Base-by-base conservation (phyloP, 345 rosid species). In the Camelina neglecta region DNA sequence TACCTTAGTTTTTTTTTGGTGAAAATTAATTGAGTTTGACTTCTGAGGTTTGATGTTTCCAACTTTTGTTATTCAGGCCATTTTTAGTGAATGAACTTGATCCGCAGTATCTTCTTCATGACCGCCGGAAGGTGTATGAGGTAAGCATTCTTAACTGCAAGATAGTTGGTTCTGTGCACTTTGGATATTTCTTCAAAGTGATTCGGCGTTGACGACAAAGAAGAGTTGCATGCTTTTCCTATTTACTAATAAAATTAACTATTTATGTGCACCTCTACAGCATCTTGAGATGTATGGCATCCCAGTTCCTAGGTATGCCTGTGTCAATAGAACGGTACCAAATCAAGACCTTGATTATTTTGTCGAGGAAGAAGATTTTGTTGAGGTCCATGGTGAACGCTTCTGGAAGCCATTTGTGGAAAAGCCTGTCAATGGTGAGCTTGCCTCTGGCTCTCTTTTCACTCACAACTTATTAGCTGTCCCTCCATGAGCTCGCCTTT, bases 401-500 rank as follows among this genome's bases (percentile, higher is more conserved):
- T 96, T 96, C 79, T 96, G 90, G 93, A 96, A 96, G 88, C 99
- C 99, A 55, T 96, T 93, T 83, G 99, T 96, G 64, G 99, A 96
- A 85, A 96, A 96, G 87, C 99, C 99, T 51, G 82, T 96, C 76
- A 84, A 96, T 70, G 99, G 98, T 96, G 75, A 79, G 87, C 66
- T 75, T 75, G 21, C 16, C 50, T 26, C 29, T 26, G 29, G 29
- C 29, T 26, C 29, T 26, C 29, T 26, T 26, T 26, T 26, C 29
- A 26, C 29, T 26, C 29, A 3, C 29, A 26, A 26, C 29, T 3
- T 24, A 24, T 24, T 26, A 26, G 29, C 29, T 26, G 3, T 3
- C 29, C 29, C 29, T 26, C 29, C 29, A 26, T 26, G 29, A 26
- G 29, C 29, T 3, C 0, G 29, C 4, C 29, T 26, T 0, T 26